phyloP scores from a whole-genome alignment of 176 grass and related monocot genomes.

The Pharus latifolius region DNA sequence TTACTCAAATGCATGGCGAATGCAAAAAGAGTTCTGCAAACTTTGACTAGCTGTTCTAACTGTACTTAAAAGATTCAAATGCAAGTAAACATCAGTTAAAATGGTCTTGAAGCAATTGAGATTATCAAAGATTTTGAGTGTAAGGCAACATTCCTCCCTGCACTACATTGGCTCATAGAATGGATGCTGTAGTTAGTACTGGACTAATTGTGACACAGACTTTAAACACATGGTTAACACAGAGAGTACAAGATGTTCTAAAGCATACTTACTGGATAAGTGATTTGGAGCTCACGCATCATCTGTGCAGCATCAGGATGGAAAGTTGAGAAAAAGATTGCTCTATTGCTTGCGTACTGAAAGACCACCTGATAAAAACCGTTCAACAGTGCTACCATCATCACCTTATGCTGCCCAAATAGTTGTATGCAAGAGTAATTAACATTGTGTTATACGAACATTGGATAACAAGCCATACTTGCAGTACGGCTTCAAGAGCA shows the following conservation, averaged over 20 bases:
- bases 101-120: background rate
- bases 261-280: conserved; percentile 59
- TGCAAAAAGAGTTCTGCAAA: background rate
- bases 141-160: background rate
- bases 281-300: conserved; percentile 49
- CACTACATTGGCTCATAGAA: too few relatives aligned
- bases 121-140: background rate
- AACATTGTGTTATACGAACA: background rate
- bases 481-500: conserved; percentile 44
- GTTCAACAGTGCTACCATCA: background rate
- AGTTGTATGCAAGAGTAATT: background rate
- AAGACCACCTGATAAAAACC: conserved; percentile 52
- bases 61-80: background rate
- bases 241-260: background rate
- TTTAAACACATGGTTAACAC: background rate
- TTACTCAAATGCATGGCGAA: background rate
- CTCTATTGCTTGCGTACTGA: conserved; percentile 44
- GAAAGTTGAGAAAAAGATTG: conserved; percentile 83
- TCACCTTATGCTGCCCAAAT: conserved; percentile 2
- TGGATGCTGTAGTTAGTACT: too few relatives aligned
- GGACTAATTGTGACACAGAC: too few relatives aligned
- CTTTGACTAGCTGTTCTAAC: background rate
- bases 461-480: conserved; percentile 21
- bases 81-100: background rate
- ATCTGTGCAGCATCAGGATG: conserved; percentile 67